These are phyloP conservation scores for Lepidium africanum DNA, from an alignment of 345 rosid species.

Conservation along the genomic window DNA sequence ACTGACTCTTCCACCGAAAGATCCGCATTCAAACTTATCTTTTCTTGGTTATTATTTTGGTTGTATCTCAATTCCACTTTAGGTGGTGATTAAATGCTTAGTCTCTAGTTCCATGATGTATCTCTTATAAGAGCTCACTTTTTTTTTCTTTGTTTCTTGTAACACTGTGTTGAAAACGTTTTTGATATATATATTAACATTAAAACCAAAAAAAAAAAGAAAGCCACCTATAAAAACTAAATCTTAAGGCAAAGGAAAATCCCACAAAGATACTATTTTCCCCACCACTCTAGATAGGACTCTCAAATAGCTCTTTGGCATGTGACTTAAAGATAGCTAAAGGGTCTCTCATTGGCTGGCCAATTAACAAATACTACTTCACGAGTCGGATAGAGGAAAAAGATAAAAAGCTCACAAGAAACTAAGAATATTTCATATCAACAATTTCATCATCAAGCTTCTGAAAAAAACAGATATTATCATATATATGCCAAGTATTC, in stretches of 20 bases:
- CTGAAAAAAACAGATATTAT: background rate
- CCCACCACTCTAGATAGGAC: background rate
- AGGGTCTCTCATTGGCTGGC: background rate
- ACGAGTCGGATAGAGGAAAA: background rate
- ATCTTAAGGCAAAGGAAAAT: background rate
- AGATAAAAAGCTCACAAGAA: background rate
- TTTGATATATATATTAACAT: too few species aligned
- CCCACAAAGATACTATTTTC: background rate
- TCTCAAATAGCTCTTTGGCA: background rate
- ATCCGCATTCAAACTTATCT: too few species aligned
- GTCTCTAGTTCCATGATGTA: too few species aligned
- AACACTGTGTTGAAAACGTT: too few species aligned
- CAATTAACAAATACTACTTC: background rate
- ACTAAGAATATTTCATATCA: background rate
- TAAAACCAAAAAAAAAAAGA: too few species aligned
- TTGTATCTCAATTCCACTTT: too few species aligned
- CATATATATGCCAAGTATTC: background rate
- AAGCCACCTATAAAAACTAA: background rate
- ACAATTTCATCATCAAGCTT: background rate
- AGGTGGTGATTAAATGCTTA: too few species aligned
- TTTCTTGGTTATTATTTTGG: too few species aligned
- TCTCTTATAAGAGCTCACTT: too few species aligned
- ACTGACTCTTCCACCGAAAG: too few species aligned
- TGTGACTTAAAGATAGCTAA: conserved; percentile 5
- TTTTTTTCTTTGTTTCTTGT: too few species aligned